Conservation (phyloP, 805 yeast species). For the Schwanniomyces vanrijiae region DNA sequence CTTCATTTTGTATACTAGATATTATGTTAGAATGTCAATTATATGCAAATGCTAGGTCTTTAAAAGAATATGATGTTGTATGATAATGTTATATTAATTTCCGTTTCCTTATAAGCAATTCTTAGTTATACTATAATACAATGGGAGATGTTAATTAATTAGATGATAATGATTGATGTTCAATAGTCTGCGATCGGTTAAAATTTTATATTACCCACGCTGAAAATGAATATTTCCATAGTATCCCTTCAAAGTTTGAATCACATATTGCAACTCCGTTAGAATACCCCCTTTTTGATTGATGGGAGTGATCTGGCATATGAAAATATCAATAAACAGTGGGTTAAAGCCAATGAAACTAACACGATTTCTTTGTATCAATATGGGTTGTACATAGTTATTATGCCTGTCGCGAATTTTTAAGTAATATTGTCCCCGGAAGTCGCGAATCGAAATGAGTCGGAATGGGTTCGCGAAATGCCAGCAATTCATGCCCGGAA, state of each 20-base stretch:
- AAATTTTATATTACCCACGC: neutral
- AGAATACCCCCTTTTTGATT: neutral
- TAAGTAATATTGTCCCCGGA: neutral
- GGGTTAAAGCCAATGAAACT: neutral
- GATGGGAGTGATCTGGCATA: neutral
- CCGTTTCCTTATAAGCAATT: neutral
- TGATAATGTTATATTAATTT: neutral
- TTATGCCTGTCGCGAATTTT: neutral
- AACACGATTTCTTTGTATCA: neutral
- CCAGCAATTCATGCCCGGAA: neutral
- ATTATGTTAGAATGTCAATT: neutral
- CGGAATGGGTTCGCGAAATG: neutral
- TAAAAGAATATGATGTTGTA: neutral
- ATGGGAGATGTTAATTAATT: neutral
- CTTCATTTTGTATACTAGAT: conserved; percentile 7
- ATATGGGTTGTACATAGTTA: neutral
- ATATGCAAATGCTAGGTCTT: neutral
- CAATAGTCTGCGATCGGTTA: neutral
- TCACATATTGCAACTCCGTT: neutral
- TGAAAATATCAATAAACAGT: neutral
- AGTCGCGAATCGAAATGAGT: neutral
- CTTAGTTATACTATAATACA: neutral
- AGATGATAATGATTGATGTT: neutral
- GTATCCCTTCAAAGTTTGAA: neutral
- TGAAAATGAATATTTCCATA: neutral